These are phyloP conservation scores for Lentinus tigrinus DNA, from an alignment of 768 basidiomycete genomes.

Conservation along the genomic window DNA sequence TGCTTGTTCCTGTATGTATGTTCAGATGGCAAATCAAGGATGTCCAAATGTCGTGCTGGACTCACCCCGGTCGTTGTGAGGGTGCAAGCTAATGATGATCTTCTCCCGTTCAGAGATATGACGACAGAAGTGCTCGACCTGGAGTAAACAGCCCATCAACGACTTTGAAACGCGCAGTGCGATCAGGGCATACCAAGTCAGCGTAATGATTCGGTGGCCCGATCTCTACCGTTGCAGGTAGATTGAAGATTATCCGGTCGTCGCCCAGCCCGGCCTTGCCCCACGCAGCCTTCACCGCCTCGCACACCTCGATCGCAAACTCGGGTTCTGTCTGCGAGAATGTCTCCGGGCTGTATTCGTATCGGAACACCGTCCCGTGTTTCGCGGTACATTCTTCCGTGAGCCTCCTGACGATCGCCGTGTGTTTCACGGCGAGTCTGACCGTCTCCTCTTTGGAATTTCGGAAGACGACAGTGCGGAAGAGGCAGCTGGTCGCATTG, in stretches of 20 bases:
- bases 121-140: constrained; percentile 94
- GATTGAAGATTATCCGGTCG: constrained; percentile 95
- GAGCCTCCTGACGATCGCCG: constrained; percentile 79
- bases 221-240: constrained; percentile 96
- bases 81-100: constrained; percentile 87
- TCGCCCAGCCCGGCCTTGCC: constrained; percentile 71
- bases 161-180: neutral
- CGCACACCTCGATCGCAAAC: constrained; percentile 90
- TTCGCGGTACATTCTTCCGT: constrained; percentile 84
- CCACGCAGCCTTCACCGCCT: constrained; percentile 92
- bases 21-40: neutral
- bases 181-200: constrained; percentile 66
- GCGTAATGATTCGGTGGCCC: constrained; percentile 98
- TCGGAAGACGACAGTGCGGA: constrained; percentile 92
- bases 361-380: constrained; percentile 86
- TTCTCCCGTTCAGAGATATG: constrained; percentile 88
- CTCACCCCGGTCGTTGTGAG: constrained; percentile 94
- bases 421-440: constrained; percentile 84
- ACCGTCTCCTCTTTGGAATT: constrained; percentile 93
- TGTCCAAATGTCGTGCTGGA: neutral
- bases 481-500: constrained; percentile 91
- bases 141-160: neutral
- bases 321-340: constrained; percentile 99
- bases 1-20: constrained; percentile 34
- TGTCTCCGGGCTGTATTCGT: constrained; percentile 98